phyloP scores from a whole-genome alignment of 2,329 filamentous ascomycete species.

The Paracorniculantispora psalliotae region DNA sequence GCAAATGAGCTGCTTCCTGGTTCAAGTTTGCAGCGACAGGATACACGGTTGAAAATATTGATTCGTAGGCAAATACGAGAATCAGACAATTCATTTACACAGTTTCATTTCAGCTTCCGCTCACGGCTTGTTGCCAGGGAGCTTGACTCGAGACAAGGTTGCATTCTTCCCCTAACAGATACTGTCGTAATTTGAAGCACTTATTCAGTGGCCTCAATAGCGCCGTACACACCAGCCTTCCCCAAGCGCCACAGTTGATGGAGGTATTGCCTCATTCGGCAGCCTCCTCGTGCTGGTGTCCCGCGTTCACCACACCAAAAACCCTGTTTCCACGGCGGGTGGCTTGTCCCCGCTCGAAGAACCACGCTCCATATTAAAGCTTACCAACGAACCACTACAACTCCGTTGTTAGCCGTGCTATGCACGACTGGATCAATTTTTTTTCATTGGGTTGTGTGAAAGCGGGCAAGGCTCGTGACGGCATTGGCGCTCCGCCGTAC shows the following conservation, averaged over 20 bases:
- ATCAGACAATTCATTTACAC: no score
- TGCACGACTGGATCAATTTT: background rate
- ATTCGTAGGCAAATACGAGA: no score
- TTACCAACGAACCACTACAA: background rate
- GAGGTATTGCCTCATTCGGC: background rate
- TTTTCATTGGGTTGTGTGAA: background rate
- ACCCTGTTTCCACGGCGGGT: background rate
- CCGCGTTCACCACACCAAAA: background rate
- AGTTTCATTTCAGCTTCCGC: no score
- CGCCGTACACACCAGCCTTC: background rate
- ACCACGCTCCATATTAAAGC: background rate
- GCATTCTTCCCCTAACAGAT: background rate
- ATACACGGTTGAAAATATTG: no score
- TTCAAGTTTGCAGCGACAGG: no score
- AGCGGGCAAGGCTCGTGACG: background rate
- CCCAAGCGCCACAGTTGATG: background rate
- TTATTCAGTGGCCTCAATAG: background rate
- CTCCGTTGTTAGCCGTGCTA: conserved; percentile 5
- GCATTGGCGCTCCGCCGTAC: background rate
- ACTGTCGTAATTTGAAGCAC: background rate
- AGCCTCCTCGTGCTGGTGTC: background rate
- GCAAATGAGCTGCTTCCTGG: no score
- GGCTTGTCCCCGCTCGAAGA: background rate
- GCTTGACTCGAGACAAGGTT: background rate
- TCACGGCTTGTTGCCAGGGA: background rate